Evolutionary conservation across 768 basidiomycete genomes (phyloP).

Genomic region (Panaeolus cyanescens): DNA sequence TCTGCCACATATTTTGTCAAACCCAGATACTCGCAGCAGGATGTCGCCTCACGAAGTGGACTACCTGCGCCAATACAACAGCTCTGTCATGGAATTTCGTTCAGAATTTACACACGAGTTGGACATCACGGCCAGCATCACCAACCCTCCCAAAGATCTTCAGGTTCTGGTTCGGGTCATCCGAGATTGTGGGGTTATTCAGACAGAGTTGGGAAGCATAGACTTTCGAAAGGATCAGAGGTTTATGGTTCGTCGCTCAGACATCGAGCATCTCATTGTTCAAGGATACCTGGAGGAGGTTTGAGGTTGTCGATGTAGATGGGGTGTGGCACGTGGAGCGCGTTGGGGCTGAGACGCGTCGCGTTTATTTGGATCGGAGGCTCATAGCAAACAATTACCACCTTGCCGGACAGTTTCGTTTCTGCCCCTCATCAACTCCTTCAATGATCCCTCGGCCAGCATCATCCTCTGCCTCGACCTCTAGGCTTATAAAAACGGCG

Average conservation of each 20-base stretch:
- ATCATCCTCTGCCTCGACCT: background rate
- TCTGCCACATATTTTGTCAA: conserved; percentile 76
- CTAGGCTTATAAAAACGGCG: background rate
- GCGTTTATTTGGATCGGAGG: conserved; percentile 17
- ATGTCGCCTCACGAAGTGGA: conserved; percentile 55
- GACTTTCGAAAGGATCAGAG: conserved; percentile 90
- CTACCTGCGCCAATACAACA: conserved; percentile 81
- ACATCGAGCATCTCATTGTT: conserved; percentile 93
- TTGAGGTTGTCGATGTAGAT: conserved; percentile 21
- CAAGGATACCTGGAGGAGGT: conserved; percentile 93
- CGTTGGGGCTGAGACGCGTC: background rate
- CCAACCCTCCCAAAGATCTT: conserved; percentile 84
- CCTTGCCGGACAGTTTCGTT: conserved; percentile 14
- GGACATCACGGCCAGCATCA: conserved; percentile 84
- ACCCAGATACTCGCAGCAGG: conserved; percentile 67
- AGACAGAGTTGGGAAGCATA: conserved; percentile 88
- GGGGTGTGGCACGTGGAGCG: background rate
- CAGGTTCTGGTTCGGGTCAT: conserved; percentile 87
- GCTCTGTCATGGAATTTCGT: conserved; percentile 81
- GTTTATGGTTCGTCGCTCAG: conserved; percentile 84
- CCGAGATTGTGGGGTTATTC: conserved; percentile 87
- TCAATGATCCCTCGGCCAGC: conserved; percentile 25
- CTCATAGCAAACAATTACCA: conserved; percentile 20
- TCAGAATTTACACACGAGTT: conserved; percentile 83
- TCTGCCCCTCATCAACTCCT: background rate